Evolutionary conservation across 345 rosid genomes (phyloP).

Genomic region (thale cress (Arabidopsis thaliana)): TAIR10.1 NC_003070.9:1315501-1316000

Average conservation of each 20-base stretch:
- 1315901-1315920: background rate
- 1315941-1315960: conserved; percentile 38
- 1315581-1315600: conserved; percentile 3
- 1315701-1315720: background rate
- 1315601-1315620: conserved; percentile 29
- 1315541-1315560: conserved; percentile 25
- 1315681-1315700: conserved; percentile 34
- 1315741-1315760: background rate
- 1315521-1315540: conserved; percentile 27
- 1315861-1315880: conserved; percentile 1
- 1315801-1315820: conserved; percentile 13
- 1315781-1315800: conserved; percentile 6
- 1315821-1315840: conserved; percentile 43
- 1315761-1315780: background rate
- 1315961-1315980: conserved; percentile 26
- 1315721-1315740: background rate
- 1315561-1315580: conserved; percentile 31
- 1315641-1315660: conserved; percentile 6
- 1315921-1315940: conserved; percentile 26
- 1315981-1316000: background rate
- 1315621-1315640: conserved; percentile 5
- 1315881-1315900: background rate
- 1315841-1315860: conserved; percentile 42
- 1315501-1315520: conserved; percentile 31
- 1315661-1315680: conserved; percentile 36